Conservation (phyloP, 1,284 basidiomycete species). For the Hypsizygus ulmarius region DNA sequence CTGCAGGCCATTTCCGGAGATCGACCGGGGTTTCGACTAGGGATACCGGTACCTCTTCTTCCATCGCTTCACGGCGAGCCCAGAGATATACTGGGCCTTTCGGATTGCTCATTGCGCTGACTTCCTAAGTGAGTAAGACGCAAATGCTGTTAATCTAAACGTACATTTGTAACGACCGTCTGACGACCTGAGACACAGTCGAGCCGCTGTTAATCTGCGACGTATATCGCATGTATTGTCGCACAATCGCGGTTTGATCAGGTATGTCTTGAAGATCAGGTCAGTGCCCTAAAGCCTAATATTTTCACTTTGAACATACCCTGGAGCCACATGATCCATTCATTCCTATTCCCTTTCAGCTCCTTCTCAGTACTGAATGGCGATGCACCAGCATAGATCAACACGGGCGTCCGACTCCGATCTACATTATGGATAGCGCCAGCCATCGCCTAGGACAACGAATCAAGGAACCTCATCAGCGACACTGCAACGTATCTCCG, state of each 20-base stretch:
- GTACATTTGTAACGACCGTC: conserved; percentile 63
- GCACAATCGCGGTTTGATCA: conserved; percentile 64
- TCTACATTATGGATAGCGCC: conserved; percentile 74
- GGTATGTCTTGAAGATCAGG: conserved; percentile 47
- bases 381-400: conserved; percentile 70
- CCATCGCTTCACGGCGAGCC: conserved; percentile 68
- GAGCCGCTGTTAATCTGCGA: conserved; percentile 55
- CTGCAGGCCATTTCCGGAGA: conserved; percentile 45
- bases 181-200: conserved; percentile 47
- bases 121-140: conserved; percentile 1
- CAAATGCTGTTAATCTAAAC: conserved; percentile 8
- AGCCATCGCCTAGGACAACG: conserved; percentile 48
- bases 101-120: conserved; percentile 61
- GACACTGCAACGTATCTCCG: not conserved
- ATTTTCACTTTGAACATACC: conserved; percentile 33
- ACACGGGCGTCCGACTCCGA: conserved; percentile 55
- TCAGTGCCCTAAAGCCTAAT: not conserved
- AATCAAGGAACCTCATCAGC: not conserved
- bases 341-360: conserved; percentile 61
- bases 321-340: conserved; percentile 73
- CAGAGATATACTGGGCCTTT: conserved; percentile 72
- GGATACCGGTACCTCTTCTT: conserved; percentile 52
- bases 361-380: conserved; percentile 56
- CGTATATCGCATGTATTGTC: conserved; percentile 70
- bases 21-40: conserved; percentile 29